Base-by-base conservation (phyloP, 257 asterid species). In the Dorcoceras hygrometricum region DNA sequence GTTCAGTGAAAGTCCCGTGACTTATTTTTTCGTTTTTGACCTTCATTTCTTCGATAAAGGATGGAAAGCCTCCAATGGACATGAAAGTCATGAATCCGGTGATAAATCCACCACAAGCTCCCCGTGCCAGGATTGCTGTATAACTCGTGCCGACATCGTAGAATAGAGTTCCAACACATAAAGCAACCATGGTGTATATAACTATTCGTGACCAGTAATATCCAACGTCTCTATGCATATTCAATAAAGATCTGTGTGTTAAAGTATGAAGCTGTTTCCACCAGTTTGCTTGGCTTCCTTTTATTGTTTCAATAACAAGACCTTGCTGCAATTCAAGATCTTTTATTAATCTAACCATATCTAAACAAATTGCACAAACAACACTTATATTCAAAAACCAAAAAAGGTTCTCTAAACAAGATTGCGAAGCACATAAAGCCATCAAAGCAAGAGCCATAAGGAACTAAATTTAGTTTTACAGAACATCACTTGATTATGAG, bases 201-300 rank as follows among this genome's bases (percentile, higher is more conserved):
- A 81, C 88, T 71, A 91, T 73, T 8, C 98, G 84, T 16, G 90
- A 83, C 98, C 98, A 91, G 67, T 91, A 91, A 74, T 91, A 91
- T 57, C 98, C 98, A 19, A 82, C 72, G 57, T 91, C 98, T 56
- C 98, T 73, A 59, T 76, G 72, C 98, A 91, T 91, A 79, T 91
- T 91, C 63, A 78, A 70, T 74, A 87, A 87, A 6, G 95, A 91
- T 78, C 98, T 79, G 26, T 74, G 66, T 5, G 98, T 91, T 70
- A 91, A 71, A 9, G 96, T 91, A 8, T 28, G 23, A 14, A 89
- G 91, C 74, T 91, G 98, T 71, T 83, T 91, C 81, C 85, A 81
- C 95, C 97, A 90, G 20, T 86, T 82, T 25, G 99, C 97, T 32
- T 85, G 95, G 74, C 97, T 93, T 81, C 95, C 97, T 78, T 83